A percentile compares a stretch with the other conserved stretches of the same genome.
phyloP scores from a whole-genome alignment of 257 asterid genomes.

The Forsythia suspensa region DNA sequence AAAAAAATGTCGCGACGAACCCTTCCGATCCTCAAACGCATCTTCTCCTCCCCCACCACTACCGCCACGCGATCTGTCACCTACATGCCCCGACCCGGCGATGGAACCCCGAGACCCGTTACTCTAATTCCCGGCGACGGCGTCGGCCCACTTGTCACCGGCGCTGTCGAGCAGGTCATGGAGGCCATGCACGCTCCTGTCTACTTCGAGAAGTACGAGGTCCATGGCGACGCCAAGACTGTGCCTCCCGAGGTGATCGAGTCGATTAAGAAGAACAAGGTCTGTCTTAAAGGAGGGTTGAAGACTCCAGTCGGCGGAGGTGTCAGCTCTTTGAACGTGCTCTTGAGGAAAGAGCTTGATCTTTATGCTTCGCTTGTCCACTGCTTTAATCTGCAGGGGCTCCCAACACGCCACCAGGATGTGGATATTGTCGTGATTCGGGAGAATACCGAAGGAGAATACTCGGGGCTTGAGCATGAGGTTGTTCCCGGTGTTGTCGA shows the following conservation, averaged over 20 bases:
- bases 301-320: conserved; percentile 97
- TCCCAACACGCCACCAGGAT: conserved; percentile 78
- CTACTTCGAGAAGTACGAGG: conserved; percentile 73
- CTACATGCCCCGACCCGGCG: conserved; percentile 98
- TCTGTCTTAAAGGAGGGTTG: conserved; percentile 87
- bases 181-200: conserved; percentile 98
- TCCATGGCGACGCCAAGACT: conserved; percentile 84
- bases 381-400: conserved; percentile 80
- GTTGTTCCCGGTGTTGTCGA: conserved; percentile 99
- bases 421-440: conserved; percentile 92
- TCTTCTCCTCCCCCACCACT: conserved; percentile 27
- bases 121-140: conserved; percentile 96
- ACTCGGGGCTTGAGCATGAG: conserved; percentile 97
- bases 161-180: conserved; percentile 96
- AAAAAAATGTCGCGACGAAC: conserved; percentile 12
- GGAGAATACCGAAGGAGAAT: conserved; percentile 98
- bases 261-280: conserved; percentile 82
- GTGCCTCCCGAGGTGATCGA: conserved; percentile 73
- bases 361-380: conserved; percentile 92
- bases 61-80: conserved; percentile 75
- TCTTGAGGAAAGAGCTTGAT: conserved; percentile 89
- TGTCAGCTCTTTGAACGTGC: conserved; percentile 82
- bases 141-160: conserved; percentile 91
- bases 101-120: conserved; percentile 78
- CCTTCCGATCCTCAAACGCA: conserved; percentile 46